These are phyloP conservation scores for Ogataea allantospora DNA, from an alignment of 805 yeast genomes.

Conservation along the genomic window DNA sequence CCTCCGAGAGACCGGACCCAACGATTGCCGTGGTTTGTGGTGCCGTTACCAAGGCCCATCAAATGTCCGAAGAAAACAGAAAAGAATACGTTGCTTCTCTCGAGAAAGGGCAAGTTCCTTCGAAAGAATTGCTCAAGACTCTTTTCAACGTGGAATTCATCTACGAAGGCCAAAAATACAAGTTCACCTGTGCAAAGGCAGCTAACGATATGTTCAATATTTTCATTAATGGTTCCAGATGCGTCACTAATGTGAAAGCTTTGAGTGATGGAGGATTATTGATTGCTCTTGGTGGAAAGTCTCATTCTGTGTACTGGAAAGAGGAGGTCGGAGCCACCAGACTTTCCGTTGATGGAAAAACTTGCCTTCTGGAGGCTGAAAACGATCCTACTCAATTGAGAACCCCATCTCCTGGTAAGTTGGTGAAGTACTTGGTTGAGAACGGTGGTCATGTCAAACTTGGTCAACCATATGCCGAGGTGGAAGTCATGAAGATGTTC, in stretches of 20 bases:
- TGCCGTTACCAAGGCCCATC: conserved; percentile 93
- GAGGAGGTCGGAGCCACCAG: conserved; percentile 96
- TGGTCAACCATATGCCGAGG: conserved; percentile 97
- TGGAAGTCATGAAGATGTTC: conserved; percentile 99
- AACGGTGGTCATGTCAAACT: conserved; percentile 89
- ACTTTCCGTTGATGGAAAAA: conserved; percentile 90
- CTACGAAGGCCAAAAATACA: conserved; percentile 89
- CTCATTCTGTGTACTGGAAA: conserved; percentile 96
- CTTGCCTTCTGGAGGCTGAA: conserved; percentile 90
- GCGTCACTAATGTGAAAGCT: conserved; percentile 82
- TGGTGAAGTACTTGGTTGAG: conserved; percentile 89
- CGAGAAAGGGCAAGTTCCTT: conserved; percentile 94
- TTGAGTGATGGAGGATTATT: conserved; percentile 94
- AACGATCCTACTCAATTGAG: conserved; percentile 98
- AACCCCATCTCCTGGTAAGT: conserved; percentile 98
- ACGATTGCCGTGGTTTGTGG: conserved; percentile 92
- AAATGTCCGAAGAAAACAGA: conserved; percentile 68
- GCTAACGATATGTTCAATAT: conserved; percentile 81
- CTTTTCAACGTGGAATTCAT: conserved; percentile 92
- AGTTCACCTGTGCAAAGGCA: conserved; percentile 93
- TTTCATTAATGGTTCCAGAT: conserved; percentile 90
- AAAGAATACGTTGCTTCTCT: conserved; percentile 70
- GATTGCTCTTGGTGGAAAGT: conserved; percentile 83
- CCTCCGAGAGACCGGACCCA: conserved; percentile 96
- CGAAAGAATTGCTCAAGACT: conserved; percentile 76